Base-by-base conservation (phyloP, 495 filamentous ascomycete genomes). In the Podospora anserina region DNA sequence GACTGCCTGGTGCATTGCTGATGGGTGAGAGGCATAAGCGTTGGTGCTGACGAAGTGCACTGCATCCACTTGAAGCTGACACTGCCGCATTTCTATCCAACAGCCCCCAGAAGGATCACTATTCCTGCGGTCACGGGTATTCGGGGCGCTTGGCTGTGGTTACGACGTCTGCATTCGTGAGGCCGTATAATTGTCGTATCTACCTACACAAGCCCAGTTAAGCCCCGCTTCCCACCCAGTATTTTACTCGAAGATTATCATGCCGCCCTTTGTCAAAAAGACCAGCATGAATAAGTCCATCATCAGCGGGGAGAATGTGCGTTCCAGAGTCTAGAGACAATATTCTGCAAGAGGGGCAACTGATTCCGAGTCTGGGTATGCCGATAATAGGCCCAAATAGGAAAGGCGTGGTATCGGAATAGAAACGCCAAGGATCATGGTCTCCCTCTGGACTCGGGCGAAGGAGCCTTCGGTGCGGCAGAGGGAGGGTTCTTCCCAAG, bases 401-500 rank as follows among this genome's bases (percentile, higher is more conserved):
- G 39, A 13, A 49, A 13, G 9, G 7, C 15, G 39, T 49, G 13
- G 39, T 1, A 39, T 49, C 19, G 39, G 23, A 55, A 67, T 32
- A 28, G 19, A 53, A 53, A 53, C 23, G 65, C 65, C 57, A 67
- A 16, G 65, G 23, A 34, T 49, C 39, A 16, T 49, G 39, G 39
- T 49, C 39, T 49, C 39, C 9, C 39, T 49, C 30, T 49, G 39
- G 39, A 49, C 39, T 49, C 15, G 30, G 30, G 30, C 39, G 39
- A 49, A 11, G 39, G 39, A 49, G 39, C 39, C 39, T 49, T 49
- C 39, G 39, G 39, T 49, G 39, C 39, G 39, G 7, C 4, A 11
- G 39, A 49, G 39, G 13, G 39, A 49, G 13, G 39, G 39, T 49
- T 49, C 54, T 3, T 44, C 16, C 54, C 34, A 54, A 23, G 23